A percentile compares a stretch with the other conserved stretches of the same genome.
These are phyloP conservation scores for Sporothrix curviconia DNA, from an alignment of 2,329 filamentous ascomycete species.

Conservation along the genomic window DNA sequence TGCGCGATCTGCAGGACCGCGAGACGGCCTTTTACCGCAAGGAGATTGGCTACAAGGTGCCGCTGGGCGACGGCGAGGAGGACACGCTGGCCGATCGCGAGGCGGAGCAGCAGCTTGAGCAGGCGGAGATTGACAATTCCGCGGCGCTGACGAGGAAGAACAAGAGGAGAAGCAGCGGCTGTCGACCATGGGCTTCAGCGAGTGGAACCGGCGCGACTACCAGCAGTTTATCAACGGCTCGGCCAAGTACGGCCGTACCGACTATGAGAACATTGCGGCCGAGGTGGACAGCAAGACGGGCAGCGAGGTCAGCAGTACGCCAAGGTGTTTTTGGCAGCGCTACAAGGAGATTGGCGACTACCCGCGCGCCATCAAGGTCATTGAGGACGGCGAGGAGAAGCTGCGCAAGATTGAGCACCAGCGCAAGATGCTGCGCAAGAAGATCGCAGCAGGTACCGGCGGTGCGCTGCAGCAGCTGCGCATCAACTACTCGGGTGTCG, in stretches of 20 bases:
- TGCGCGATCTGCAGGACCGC: conserved; percentile 86
- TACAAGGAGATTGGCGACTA: conserved; percentile 88
- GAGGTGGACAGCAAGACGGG: conserved; percentile 88
- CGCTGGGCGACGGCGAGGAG: conserved; percentile 79
- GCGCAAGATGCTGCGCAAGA: conserved; percentile 86
- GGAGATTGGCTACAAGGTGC: conserved; percentile 91
- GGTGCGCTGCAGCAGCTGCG: conserved; percentile 96
- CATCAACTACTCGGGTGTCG: conserved; percentile 96
- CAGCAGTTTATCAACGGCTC: conserved; percentile 97
- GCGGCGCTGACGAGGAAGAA: conserved; percentile 80
- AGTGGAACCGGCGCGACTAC: conserved; percentile 97
- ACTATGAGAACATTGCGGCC: conserved; percentile 76
- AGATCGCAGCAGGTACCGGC: conserved; percentile 94
- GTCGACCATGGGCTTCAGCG: conserved; percentile 76
- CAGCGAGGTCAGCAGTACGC: conserved; percentile 82
- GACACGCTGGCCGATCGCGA: conserved; percentile 77
- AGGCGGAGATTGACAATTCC: conserved; percentile 89
- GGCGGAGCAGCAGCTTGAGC: conserved; percentile 78
- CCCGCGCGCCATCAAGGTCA: conserved; percentile 77
- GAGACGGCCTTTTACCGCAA: conserved; percentile 95
- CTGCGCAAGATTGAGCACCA: conserved; percentile 85
- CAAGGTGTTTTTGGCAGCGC: conserved; percentile 92
- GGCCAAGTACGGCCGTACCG: conserved; percentile 81
- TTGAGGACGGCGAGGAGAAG: conserved; percentile 89
- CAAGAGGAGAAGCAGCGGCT: conserved; percentile 77